Evolutionary conservation across 106 monocot genomes (phyloP), one percentile per base, ranked within the genome.

Genomic region (Platanthera guangdongensis): DNA sequence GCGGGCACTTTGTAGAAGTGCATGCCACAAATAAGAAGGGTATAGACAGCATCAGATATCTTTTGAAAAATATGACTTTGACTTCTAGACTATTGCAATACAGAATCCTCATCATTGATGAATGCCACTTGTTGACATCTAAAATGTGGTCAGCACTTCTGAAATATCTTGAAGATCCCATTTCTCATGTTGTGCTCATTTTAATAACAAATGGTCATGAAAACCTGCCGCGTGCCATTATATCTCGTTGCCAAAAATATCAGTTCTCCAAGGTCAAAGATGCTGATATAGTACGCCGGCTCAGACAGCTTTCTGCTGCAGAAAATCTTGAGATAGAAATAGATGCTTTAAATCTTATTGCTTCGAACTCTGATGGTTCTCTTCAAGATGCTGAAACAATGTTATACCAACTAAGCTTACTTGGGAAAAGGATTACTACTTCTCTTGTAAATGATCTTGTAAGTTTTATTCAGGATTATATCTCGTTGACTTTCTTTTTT

Each of bases 321-420:
- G 92, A 92, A 82, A 78, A 80, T n/a, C 73, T 92, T 75, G 87
- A 92, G 50, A 55, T 89, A 48, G 88, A 89, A 79, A 54, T 64
- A 69, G 85, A 89, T 65, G 89, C 89, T 55, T 67, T 92, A 72
- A 76, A 83, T 78, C 76, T 89, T 22, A 89, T 92, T 78, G 88
- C 92, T 77, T 39, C 80, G 57, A 92, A 87, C 74, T 89, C 89
- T 9, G 79, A 89, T 78, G 92, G 92, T 73, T 92, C 92, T 78
- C 86, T 89, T 64, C 70, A 81, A 22, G 89, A 92, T 88, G 92
- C 92, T 50, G 92, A 89, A 83, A 89, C 80, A 48, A 85, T 89
- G 79, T 76, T 92, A 28, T 86, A 89, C 9, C 87, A 92, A 77
- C 28, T 89, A 48, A 85, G 81, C 78, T 85, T 89, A 63, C 77